Base-by-base conservation (phyloP, 495 filamentous ascomycete species). In the Podospora sp. region DNA sequence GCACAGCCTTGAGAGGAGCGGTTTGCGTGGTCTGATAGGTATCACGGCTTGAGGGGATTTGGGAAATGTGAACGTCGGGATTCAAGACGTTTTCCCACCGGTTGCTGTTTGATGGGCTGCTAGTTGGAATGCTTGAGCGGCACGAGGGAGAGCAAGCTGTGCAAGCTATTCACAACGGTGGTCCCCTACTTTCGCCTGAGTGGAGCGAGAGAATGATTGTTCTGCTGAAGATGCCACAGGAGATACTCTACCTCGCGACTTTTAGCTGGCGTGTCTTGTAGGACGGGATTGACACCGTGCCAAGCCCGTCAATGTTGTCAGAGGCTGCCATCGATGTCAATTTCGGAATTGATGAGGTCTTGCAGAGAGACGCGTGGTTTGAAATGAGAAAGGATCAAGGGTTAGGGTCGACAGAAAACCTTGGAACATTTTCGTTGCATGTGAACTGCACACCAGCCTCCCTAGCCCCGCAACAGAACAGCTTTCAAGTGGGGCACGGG, bases 321-420 rank as follows among this genome's bases (percentile, higher is more conserved):
- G 16, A 22, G 73, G 73, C 73, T 71, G 73, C 72, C 71, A 62
- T 72, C 59, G 65, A 3, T 33, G 8, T 33, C 29, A 33, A 33
- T 4, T 4, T 33, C 29, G 29, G 8, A 33, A 33, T 33, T 33
- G 8, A 33, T 33, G 29, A 33, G 29, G 8, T 8, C 29, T 33
- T 3, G 29, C 29, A n/a, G n/a, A n/a, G 29, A 33, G 29, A 33
- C 29, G 29, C 29, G 29, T 33, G 29, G 29, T 8, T 8, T 33
- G 40, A 4, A 2, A 6, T 46, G 40, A 46, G 40, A 14, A 14
- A 6, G 33, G 33, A 36, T n/a, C n/a, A 8, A 33, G 29, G 29
- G 29, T 33, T 33, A 33, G 29, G 29, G 29, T 33, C 40, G 4
- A 2, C 16, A 46, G 40, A 46, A 46, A 46, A 46, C 40, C 40